Conservation (phyloP, 208 protist species). For the Trypanosoma cruzi region DNA sequence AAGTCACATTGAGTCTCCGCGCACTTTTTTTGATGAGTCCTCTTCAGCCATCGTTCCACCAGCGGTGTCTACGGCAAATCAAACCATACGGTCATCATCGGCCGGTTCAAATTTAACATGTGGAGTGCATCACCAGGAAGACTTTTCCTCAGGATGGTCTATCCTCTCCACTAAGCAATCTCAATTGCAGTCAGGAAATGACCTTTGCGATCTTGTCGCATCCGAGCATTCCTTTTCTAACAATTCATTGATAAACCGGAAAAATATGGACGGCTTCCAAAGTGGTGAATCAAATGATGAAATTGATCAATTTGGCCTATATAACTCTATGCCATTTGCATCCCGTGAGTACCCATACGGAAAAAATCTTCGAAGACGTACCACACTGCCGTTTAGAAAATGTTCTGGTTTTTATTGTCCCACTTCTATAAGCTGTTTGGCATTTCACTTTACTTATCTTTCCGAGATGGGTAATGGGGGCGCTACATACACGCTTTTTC, state of each 20-base stretch:
- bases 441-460: not conserved
- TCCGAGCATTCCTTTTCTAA: not conserved
- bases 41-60: not conserved
- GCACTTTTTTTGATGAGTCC: not conserved
- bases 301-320: not conserved
- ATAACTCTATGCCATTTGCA: not conserved
- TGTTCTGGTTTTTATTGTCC: not conserved
- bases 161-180: conserved; percentile 5
- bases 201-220: not conserved
- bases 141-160: conserved; percentile 11
- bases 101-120: not conserved
- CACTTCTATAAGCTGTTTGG: not conserved
- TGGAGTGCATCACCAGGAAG: not conserved
- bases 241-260: not conserved
- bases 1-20: not conserved
- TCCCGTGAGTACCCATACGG: not conserved
- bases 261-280: not conserved
- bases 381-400: not conserved
- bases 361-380: not conserved
- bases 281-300: not conserved
- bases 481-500: not conserved
- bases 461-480: not conserved
- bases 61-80: not conserved
- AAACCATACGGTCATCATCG: not conserved
- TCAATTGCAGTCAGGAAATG: not conserved